Conservation (phyloP, 2,329 filamentous ascomycete genomes). For the Pyrenophora tritici-repentis region DNA sequence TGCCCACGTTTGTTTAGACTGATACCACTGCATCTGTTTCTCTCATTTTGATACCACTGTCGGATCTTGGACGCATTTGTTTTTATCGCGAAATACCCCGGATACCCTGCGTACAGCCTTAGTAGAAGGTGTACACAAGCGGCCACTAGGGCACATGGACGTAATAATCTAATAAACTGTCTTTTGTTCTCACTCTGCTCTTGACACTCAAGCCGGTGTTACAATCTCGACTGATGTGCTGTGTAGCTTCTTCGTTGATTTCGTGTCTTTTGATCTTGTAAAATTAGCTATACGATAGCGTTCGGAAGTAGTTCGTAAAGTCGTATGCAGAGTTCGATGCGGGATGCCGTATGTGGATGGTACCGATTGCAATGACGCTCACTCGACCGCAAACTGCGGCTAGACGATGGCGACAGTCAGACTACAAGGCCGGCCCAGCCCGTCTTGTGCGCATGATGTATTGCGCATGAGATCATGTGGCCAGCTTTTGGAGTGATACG, state of each 20-base stretch:
- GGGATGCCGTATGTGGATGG: background rate
- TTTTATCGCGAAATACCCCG: slow-evolving; percentile 49
- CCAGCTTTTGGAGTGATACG: slow-evolving; percentile 3
- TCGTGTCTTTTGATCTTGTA: too few species aligned
- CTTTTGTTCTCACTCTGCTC: slow-evolving; percentile 10
- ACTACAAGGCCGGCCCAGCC: slow-evolving; percentile 5
- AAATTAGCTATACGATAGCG: too few species aligned
- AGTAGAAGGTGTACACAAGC: slow-evolving; percentile 47
- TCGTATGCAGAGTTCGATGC: background rate
- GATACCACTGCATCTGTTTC: slow-evolving; percentile 50
- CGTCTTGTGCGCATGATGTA: background rate
- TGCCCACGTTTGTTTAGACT: slow-evolving; percentile 49
- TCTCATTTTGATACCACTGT: slow-evolving; percentile 48
- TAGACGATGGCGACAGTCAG: background rate
- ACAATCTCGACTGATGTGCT: too few species aligned
- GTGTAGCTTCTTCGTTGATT: too few species aligned
- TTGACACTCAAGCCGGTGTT: too few species aligned
- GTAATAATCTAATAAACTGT: slow-evolving; percentile 49
- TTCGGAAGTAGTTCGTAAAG: too few species aligned
- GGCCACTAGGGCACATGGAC: slow-evolving; percentile 48
- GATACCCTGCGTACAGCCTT: slow-evolving; percentile 50
- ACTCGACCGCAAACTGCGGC: background rate
- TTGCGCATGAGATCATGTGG: slow-evolving; percentile 5
- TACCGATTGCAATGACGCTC: slow-evolving; percentile 7
- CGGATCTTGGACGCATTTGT: slow-evolving; percentile 23